Evolutionary conservation across 306 rosid species (phyloP), one percentile per base, ranked within the genome.

Genomic region (Citrullus colocynthis): DNA sequence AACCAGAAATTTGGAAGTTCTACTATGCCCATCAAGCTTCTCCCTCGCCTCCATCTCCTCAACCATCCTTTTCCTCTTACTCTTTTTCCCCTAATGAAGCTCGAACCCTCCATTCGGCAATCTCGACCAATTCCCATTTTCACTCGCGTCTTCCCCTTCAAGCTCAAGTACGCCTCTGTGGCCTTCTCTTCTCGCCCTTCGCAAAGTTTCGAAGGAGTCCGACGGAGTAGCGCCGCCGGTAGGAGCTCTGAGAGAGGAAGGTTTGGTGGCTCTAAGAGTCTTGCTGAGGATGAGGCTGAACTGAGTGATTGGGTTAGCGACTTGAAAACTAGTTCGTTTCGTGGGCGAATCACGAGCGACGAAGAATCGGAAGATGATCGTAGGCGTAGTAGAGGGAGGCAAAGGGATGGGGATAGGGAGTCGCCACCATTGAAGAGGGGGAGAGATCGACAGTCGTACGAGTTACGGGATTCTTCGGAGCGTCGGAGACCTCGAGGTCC

Each of bases 291-390:
- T 39, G 97, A 95, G 85, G 93, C 91, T 9, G 96, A 95, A 16
- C 93, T 95, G 65, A 88, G 97, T 75, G 88, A 87, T 73, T 95
- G 97, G 97, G 93, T 92, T 52, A 87, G 87, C 49, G 97, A 82
- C 2, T 71, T 95, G 55, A 86, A 84, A 37, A 76, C 85, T 28
- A 85, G 74, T 82, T 78, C 89, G 7, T 57, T 73, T 62, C 84
- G 81, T 3, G 86, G 83, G 9, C 78, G 83, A 5, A 21, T 75
- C 12, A 78, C 79, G 15, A 78, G 84, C 59, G 87, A 76, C 2
- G 84, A 61, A 4, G 91, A 90, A 6, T 76, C 84, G 44, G 88
- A 79, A 14, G 87, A 52, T 6, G 80, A 73, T 17, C 75, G 72
- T 21, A 77, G 63, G 34, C 71, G 81, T 10, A 36, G 59, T 78